phyloP scores from a whole-genome alignment of 1,284 basidiomycete species.

The Pseudozyma thailandica region DNA sequence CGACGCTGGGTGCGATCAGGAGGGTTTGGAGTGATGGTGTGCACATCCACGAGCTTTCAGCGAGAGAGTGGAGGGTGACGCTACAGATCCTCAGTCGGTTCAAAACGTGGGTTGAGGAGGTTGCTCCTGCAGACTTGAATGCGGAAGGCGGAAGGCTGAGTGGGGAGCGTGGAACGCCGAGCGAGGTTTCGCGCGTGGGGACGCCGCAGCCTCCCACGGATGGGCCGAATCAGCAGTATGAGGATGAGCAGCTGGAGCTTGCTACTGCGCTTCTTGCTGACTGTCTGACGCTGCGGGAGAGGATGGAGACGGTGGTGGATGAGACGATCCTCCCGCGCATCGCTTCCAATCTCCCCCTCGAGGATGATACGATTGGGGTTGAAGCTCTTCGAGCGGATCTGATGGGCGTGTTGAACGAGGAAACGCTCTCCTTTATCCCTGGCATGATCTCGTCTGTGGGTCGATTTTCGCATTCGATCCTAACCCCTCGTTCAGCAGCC shows the following conservation, averaged over 20 bases:
- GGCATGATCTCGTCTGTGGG: slow-evolving; percentile 14
- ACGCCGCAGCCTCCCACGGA: slow-evolving; percentile 35
- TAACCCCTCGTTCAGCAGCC: slow-evolving; percentile 83
- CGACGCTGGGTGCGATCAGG: slow-evolving; percentile 39
- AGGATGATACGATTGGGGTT: not conserved
- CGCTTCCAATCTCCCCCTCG: not conserved
- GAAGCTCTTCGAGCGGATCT: slow-evolving; percentile 17
- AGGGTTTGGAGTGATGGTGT: slow-evolving; percentile 50
- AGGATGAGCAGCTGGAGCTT: slow-evolving; percentile 16
- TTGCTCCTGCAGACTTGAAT: slow-evolving; percentile 16
- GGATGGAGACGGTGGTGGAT: slow-evolving; percentile 11
- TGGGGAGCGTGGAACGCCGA: not conserved
- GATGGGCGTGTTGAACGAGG: slow-evolving; percentile 5
- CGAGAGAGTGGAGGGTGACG: slow-evolving; percentile 62
- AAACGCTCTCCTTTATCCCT: slow-evolving; percentile 32
- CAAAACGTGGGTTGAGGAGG: slow-evolving; percentile 55
- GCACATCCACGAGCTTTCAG: slow-evolving; percentile 53
- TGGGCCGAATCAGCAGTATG: slow-evolving; percentile 13
- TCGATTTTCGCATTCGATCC: slow-evolving; percentile 69
- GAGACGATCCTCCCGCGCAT: slow-evolving; percentile 8
- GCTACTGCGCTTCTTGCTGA: slow-evolving; percentile 2
- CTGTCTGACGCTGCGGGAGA: slow-evolving; percentile 4
- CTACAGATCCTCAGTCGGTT: slow-evolving; percentile 62
- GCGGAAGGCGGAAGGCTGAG: not conserved
- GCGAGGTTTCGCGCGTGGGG: slow-evolving; percentile 23